Base-by-base conservation (phyloP, 495 filamentous ascomycete species). In the Penicillium pulvis region DNA sequence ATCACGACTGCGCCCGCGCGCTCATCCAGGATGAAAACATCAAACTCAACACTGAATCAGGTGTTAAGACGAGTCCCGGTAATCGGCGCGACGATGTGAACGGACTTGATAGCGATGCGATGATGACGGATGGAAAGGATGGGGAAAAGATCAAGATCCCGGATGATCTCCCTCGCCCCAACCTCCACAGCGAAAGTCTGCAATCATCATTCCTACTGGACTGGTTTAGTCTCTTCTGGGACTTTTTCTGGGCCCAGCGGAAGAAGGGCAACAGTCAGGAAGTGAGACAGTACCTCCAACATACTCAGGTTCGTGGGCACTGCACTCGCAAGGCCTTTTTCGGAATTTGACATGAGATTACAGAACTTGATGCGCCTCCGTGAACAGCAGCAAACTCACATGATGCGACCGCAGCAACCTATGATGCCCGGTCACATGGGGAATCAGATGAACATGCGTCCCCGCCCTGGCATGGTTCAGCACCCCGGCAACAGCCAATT, bases 211-310 rank as follows among this genome's bases (percentile, higher is more conserved):
- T 98, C 64, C 79, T 98, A 12, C 84, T 89, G 48, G 93, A 97
- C 58, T 98, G 94, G 94, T 98, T 95, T 74, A 90, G 85, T 68
- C 79, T 96, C 35, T 98, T 98, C 72, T 98, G 91, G 92, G 94
- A 98, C 61, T 91, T 98, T 66, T 95, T 87, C 65, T 83, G 82
- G 66, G 90, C 90, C 48, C 87, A 89, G 66, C 86, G 89, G 57
- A 84, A 83, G 60, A 82, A 84, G 67, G 78, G 76, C n/a, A 80
- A 73, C 61, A 78, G 66, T 55, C 71, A 77, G 42, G 78, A 79
- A 53, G 84, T 89, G 31, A 78, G 78, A 53, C 83, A 87, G 72
- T 93, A 93, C 71, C 83, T 94, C 20, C 75, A 84, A 47, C 89
- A 94, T 63, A 92, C 85, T 57, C 90, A 93, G 85, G 90, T 96